A percentile compares a stretch with the other conserved stretches of the same genome.
Evolutionary conservation across 352 stramenopile genomes (phyloP).

Genomic region (Thraustotheca clavata): DNA sequence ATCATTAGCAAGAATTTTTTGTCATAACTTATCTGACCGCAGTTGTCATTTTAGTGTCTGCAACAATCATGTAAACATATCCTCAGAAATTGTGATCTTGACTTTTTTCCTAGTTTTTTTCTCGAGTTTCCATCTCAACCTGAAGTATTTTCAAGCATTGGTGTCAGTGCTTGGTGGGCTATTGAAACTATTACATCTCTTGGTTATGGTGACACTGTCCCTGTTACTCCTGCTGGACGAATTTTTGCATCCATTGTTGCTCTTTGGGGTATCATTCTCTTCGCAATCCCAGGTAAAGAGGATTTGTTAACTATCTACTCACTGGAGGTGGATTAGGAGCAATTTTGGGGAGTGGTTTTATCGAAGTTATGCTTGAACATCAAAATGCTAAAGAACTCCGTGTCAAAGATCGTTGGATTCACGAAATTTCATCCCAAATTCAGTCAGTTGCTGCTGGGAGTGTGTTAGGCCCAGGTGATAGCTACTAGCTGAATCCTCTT

Average conservation of each 20-base stretch:
- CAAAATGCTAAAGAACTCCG: slow-evolving; percentile 25
- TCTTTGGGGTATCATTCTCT: slow-evolving; percentile 80
- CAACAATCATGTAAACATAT: slow-evolving; percentile 56
- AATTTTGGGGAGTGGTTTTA: slow-evolving; percentile 69
- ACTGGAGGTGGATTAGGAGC: slow-evolving; percentile 28
- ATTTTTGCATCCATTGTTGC: slow-evolving; percentile 68
- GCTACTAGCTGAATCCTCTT: too few species aligned
- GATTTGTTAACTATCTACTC: not conserved
- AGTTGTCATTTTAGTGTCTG: slow-evolving; percentile 67
- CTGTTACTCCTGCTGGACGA: slow-evolving; percentile 49
- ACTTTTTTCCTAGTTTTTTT: slow-evolving; percentile 37
- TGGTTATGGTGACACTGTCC: slow-evolving; percentile 81
- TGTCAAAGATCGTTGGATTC: not conserved
- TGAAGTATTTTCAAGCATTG: slow-evolving; percentile 67
- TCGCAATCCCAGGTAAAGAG: slow-evolving; percentile 50
- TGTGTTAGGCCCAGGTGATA: not conserved
- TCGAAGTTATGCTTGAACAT: slow-evolving; percentile 80
- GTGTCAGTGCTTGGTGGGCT: slow-evolving; percentile 66
- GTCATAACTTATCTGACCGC: slow-evolving; percentile 75
- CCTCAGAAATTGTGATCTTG: not conserved
- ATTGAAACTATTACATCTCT: slow-evolving; percentile 82
- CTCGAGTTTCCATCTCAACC: slow-evolving; percentile 64
- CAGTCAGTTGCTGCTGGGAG: not conserved
- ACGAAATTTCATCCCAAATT: slow-evolving; percentile 3
- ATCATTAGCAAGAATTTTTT: slow-evolving; percentile 44